A percentile compares a stretch with the other conserved stretches of the same genome.
These are phyloP conservation scores for Candida odintsovae DNA, from an alignment of 805 yeast genomes.

Conservation along the genomic window DNA sequence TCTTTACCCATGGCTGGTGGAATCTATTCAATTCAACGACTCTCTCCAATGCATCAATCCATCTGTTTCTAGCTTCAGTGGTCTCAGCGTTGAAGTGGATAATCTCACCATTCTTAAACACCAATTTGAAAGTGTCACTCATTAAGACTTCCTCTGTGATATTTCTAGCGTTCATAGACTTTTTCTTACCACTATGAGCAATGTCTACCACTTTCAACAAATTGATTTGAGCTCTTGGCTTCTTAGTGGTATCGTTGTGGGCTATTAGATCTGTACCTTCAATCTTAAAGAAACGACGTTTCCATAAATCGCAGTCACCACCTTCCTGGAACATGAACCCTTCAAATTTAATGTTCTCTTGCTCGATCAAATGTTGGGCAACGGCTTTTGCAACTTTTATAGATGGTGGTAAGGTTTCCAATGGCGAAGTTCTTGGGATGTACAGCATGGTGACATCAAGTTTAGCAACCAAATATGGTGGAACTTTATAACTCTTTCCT, in stretches of 20 bases:
- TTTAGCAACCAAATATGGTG: conserved; percentile 60
- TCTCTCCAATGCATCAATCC: conserved; percentile 59
- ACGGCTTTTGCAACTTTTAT: conserved; percentile 47
- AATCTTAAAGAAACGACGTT: conserved; percentile 70
- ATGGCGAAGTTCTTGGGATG: conserved; percentile 53
- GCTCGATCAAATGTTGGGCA: conserved; percentile 31
- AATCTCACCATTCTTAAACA: conserved; percentile 73
- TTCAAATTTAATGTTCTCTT: conserved; percentile 35
- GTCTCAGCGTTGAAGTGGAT: conserved; percentile 85
- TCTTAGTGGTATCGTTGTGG: conserved; percentile 61
- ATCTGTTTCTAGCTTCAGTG: conserved; percentile 48
- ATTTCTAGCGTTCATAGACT: conserved; percentile 36
- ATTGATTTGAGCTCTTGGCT: conserved; percentile 72
- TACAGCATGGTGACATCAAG: conserved; percentile 64
- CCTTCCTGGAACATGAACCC: conserved; percentile 87
- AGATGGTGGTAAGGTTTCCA: conserved; percentile 67
- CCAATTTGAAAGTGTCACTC: conserved; percentile 69
- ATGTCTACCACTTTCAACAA: conserved; percentile 53
- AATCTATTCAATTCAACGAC: conserved; percentile 50
- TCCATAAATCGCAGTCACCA: conserved; percentile 74
- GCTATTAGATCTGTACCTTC: conserved; percentile 70
- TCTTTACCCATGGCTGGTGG: conserved; percentile 59
- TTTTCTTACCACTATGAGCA: conserved; percentile 29
- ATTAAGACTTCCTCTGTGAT: conserved; percentile 66
- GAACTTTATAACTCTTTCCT: conserved; percentile 27